Evolutionary conservation across 2,329 filamentous ascomycete species (phyloP), one percentile per base, ranked within the genome.

Genomic region (Xylaria polymorpha): DNA sequence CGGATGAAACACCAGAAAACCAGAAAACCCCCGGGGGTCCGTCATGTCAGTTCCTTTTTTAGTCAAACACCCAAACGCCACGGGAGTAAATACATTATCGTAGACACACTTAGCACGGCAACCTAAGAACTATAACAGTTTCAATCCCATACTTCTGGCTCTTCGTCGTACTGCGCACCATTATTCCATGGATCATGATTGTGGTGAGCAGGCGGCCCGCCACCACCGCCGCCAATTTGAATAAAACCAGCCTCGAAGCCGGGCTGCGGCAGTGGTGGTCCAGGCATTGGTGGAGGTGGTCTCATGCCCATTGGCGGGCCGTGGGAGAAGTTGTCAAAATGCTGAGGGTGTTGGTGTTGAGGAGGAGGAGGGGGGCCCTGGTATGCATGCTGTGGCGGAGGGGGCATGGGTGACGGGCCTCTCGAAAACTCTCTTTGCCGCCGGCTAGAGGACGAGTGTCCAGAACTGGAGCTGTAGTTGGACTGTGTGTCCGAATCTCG

Each of bases 211-310:
- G 68, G 71, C 3, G 68, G 68, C n/a, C 50, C 64, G 20, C 72
- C 70, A 15, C 68, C 68, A 35, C 62, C 62, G n/a, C 69, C 71
- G 20, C 71, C 70, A 7, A 77, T 50, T 62, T 77, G 75, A 44
- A 77, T 76, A 60, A 77, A 77, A 35, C 76, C 76, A 46, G 46
- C 66, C n/a, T 76, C 74, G 44, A 77, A 77, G 0, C 73, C 75
- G 4, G 70, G 56, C 6, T 70, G 70, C n/a, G 62, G 69, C 44
- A 62, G 60, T 12, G 64, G 60, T 12, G 63, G 63, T 4, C 53
- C 59, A 0, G 62, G 4, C 59, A 66, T 61, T n/a, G 70, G 51
- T 44, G 69, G 66, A 4, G 66, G 69, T 1, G 71, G 72, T 25
- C 67, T 64, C 29, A 67, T 62, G 32, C 56, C 60, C 65, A 58